A percentile compares a stretch with the other conserved stretches of the same genome.
phyloP scores from a whole-genome alignment of 2,329 filamentous ascomycete genomes.

The Xylaria sp. region DNA sequence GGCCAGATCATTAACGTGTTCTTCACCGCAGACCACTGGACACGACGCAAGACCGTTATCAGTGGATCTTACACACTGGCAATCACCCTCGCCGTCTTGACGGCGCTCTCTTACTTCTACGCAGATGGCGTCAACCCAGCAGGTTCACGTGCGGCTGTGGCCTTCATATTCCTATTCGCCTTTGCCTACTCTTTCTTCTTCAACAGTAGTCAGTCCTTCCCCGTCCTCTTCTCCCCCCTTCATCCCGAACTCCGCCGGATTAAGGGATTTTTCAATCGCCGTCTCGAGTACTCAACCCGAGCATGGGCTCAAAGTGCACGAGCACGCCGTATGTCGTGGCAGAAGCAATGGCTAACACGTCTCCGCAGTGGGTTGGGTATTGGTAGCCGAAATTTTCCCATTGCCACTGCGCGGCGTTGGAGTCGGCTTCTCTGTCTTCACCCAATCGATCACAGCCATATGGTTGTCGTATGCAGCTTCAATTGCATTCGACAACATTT shows the following conservation, averaged over 20 bases:
- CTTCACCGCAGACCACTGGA: constrained; percentile 48
- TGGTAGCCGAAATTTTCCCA: constrained; percentile 48
- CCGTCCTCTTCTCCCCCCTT: neutral
- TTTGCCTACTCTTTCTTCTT: constrained; percentile 49
- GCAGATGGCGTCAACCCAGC: constrained; percentile 35
- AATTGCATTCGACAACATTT: constrained; percentile 46
- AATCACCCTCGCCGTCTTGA: constrained; percentile 37
- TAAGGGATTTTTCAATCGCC: neutral
- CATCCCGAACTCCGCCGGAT: neutral
- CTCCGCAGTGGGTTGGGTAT: constrained; percentile 45
- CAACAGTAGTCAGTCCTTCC: constrained; percentile 43
- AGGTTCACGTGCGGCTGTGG: constrained; percentile 45
- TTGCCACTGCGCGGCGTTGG: constrained; percentile 46
- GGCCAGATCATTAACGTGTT: constrained; percentile 48
- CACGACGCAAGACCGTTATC: constrained; percentile 40
- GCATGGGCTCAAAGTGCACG: neutral
- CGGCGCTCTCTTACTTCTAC: constrained; percentile 42
- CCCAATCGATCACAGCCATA: constrained; percentile 48
- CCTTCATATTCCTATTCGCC: constrained; percentile 51
- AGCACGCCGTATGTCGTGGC: neutral
- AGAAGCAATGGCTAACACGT: constrained; percentile 16
- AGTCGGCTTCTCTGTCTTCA: constrained; percentile 46
- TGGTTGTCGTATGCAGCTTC: constrained; percentile 48
- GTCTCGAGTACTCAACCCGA: neutral
- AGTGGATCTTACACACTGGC: constrained; percentile 40